Base-by-base conservation (phyloP, 179 eudicot species). In the Amaranthus tricolor region DNA sequence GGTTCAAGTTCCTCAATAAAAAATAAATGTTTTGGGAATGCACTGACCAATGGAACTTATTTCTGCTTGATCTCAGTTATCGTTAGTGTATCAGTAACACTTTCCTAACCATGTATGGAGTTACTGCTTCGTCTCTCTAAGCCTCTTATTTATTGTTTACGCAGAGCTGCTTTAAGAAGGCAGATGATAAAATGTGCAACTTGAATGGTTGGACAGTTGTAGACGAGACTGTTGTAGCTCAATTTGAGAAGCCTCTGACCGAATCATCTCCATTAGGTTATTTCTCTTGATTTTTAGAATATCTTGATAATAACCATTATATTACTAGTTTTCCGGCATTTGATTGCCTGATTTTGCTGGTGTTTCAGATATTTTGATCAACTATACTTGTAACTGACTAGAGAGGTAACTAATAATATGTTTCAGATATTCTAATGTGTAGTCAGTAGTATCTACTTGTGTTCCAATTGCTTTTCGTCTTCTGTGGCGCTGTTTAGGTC, bases 181-280 rank as follows among this genome's bases (percentile, higher is more conserved):
- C 52, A 0, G 75, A 63, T 62, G 24, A 82, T 43, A 73, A 64
- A n/a, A 74, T 19, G 8, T 49, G 84, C 13, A 53, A 68, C 21
- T 16, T 51, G 7, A 74, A 76, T 14, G 91, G 86, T 65, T 94
- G 98, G 98, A 77, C 73, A 31, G 79, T 94, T 43, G 89, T 84
- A 14, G 90, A 91, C 79, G 97, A 94, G 78, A 78, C 84, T 56
- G 79, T 94, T 44, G 70, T 84, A 67, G 77, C 86, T 56, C 94
- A 91, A 64, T 71, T 49, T 53, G 96, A 91, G 69, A 73, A 78
- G 72, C 80, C 67, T 45, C 11, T 54, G 54, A 66, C 51, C 17
- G 73, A 66, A 49, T 51, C 79, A n/a, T 62, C 66, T 72, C 68
- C 19, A 62, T 68, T 62, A 70, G 77, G 79, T 74, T 71, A 62